Conservation (phyloP, 805 yeast genomes). For the Ogataea philodendri region DNA sequence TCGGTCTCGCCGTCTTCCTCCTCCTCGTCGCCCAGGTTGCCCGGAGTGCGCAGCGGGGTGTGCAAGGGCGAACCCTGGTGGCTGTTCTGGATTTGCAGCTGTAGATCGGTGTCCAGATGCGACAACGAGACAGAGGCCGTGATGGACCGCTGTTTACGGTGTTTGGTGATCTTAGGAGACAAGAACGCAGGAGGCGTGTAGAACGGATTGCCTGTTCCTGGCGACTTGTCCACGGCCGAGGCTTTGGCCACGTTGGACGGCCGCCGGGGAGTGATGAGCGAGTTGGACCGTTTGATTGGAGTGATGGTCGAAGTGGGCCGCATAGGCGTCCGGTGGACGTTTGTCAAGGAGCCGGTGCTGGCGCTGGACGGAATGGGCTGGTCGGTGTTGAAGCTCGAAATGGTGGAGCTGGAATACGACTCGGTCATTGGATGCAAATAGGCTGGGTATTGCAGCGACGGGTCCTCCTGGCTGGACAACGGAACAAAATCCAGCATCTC, state of each 20-base stretch:
- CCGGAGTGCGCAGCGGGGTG: slow-evolving; percentile 32
- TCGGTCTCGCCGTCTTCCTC: slow-evolving; percentile 14
- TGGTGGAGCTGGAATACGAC: slow-evolving; percentile 35
- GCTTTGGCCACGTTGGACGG: slow-evolving; percentile 13
- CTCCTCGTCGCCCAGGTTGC: slow-evolving; percentile 18
- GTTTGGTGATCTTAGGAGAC: slow-evolving; percentile 40
- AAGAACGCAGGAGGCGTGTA: slow-evolving; percentile 45
- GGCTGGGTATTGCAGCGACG: slow-evolving; percentile 29
- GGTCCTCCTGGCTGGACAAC: slow-evolving; percentile 26
- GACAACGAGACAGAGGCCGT: slow-evolving; percentile 30
- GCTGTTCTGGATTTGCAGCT: slow-evolving; percentile 24
- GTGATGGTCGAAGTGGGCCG: slow-evolving; percentile 23
- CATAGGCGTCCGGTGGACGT: slow-evolving; percentile 24
- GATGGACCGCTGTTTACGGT: slow-evolving; percentile 33
- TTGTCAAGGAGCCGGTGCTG: slow-evolving; percentile 21
- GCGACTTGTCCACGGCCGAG: slow-evolving; percentile 33
- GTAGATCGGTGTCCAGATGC: slow-evolving; percentile 34
- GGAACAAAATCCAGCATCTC: slow-evolving; percentile 32
- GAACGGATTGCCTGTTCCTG: slow-evolving; percentile 44
- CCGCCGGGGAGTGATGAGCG: slow-evolving; percentile 27
- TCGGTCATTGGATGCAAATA: slow-evolving; percentile 24
- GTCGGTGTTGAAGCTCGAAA: slow-evolving; percentile 30
- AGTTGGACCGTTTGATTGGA: slow-evolving; percentile 21
- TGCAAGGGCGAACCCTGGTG: slow-evolving; percentile 26
- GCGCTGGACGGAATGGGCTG: slow-evolving; percentile 16